Conservation (phyloP, 2,329 filamentous ascomycete genomes). For the Fusarium udum region DNA sequence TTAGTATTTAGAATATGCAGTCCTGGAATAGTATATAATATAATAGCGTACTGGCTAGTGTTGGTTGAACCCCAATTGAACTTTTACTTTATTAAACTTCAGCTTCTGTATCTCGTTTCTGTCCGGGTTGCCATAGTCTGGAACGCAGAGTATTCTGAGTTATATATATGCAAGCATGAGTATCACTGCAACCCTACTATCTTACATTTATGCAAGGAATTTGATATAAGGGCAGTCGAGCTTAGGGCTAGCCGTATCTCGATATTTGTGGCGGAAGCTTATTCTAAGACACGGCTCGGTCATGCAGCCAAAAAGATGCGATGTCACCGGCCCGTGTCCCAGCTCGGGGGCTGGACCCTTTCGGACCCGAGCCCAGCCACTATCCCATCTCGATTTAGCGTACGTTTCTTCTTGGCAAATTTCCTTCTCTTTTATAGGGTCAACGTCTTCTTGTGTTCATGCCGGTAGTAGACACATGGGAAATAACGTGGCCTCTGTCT, state of each 20-base stretch:
- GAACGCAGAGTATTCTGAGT: not conserved
- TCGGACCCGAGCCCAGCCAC: not conserved
- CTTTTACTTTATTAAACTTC: rapidly evolving
- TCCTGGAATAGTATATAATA: rapidly evolving
- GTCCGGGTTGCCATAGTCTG: not conserved
- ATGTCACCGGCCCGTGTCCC: not conserved
- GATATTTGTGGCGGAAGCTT: not conserved
- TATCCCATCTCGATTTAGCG: not conserved
- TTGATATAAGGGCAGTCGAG: not conserved
- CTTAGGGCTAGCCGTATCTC: not conserved
- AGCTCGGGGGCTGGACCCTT: not conserved
- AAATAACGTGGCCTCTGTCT: not conserved
- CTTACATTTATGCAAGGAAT: not conserved
- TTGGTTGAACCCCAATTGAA: not conserved
- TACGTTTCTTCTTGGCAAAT: not conserved
- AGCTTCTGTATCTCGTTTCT: not conserved
- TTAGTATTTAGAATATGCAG: rapidly evolving
- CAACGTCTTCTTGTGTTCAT: not conserved
- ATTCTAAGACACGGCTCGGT: not conserved
- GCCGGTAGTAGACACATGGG: not conserved
- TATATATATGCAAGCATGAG: not conserved
- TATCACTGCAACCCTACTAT: not conserved
- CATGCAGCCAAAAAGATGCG: not conserved
- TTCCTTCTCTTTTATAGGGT: not conserved
- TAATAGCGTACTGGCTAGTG: rapidly evolving